phyloP scores from a whole-genome alignment of 2,329 filamentous ascomycete genomes.

The Colletotrichum sp. region DNA sequence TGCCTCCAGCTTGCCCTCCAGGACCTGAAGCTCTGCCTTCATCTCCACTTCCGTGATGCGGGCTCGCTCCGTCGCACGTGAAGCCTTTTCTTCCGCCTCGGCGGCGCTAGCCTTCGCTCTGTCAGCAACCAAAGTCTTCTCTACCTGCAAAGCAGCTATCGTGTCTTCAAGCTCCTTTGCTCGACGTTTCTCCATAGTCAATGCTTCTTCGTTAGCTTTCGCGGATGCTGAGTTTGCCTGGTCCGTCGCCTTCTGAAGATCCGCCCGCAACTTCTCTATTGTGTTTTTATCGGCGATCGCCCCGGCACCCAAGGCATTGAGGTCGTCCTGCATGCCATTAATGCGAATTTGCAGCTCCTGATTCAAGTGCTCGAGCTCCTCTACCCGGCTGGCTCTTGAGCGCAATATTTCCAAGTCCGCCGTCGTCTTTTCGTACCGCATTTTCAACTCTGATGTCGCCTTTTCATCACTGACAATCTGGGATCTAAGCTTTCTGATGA shows the following conservation, averaged over 20 bases:
- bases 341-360: conserved; percentile 26
- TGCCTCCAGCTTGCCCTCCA: conserved; percentile 90
- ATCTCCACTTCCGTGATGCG: conserved; percentile 76
- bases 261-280: conserved; percentile 71
- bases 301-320: conserved; percentile 67
- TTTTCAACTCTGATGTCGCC: conserved; percentile 62
- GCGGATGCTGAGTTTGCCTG: conserved; percentile 70
- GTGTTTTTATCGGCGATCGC: conserved; percentile 66
- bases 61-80: conserved; percentile 73
- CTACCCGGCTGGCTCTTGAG: conserved; percentile 51
- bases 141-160: conserved; percentile 71
- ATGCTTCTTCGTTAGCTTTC: conserved; percentile 68
- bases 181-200: conserved; percentile 67
- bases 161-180: conserved; percentile 60
- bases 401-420: conserved; percentile 53
- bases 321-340: conserved; percentile 35
- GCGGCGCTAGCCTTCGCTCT: conserved; percentile 67
- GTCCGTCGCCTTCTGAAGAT: conserved; percentile 71
- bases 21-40: conserved; percentile 74
- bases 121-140: conserved; percentile 77
- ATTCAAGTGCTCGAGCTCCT: conserved; percentile 60
- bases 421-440: conserved; percentile 62
- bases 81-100: conserved; percentile 75
- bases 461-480: conserved; percentile 72
- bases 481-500: conserved; percentile 80